Evolutionary conservation across 2,329 filamentous ascomycete genomes (phyloP).

Genomic region (Aspergillus neoniger): DNA sequence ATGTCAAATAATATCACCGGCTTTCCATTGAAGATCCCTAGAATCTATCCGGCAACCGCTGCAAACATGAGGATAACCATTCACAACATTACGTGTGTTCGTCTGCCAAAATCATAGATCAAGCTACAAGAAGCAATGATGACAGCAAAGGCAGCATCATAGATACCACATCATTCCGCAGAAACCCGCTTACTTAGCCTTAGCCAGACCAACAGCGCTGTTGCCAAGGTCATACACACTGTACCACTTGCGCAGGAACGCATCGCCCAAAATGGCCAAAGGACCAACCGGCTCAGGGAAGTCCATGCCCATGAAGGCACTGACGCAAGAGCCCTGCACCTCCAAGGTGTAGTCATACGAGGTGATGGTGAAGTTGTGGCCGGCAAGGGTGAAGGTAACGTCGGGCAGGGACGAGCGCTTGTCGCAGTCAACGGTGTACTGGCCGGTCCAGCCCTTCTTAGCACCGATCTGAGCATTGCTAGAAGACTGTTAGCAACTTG

Average conservation of each 20-base stretch:
- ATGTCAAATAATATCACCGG: neutral
- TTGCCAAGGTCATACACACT: slow-evolving; percentile 94
- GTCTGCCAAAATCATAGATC: neutral
- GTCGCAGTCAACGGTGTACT: slow-evolving; percentile 89
- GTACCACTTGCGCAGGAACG: slow-evolving; percentile 67
- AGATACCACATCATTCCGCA: slow-evolving; percentile 12
- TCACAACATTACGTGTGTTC: neutral
- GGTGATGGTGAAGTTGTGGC: slow-evolving; percentile 88
- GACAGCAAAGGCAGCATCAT: slow-evolving; percentile 4
- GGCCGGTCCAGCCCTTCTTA: slow-evolving; percentile 96
- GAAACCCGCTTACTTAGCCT: slow-evolving; percentile 64
- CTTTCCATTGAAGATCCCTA: slow-evolving; percentile 5
- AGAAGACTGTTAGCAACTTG: slow-evolving; percentile 16
- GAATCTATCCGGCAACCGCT: neutral
- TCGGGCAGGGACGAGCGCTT: slow-evolving; percentile 84
- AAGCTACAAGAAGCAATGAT: slow-evolving; percentile 4
- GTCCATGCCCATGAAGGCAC: slow-evolving; percentile 96
- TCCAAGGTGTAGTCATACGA: slow-evolving; percentile 95
- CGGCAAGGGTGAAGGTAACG: slow-evolving; percentile 84
- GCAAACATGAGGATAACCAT: neutral
- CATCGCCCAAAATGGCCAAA: slow-evolving; percentile 80
- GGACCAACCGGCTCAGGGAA: slow-evolving; percentile 83
- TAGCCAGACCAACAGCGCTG: slow-evolving; percentile 83
- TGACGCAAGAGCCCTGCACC: slow-evolving; percentile 93
- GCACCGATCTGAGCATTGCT: slow-evolving; percentile 94